These are phyloP conservation scores for Misopates orontium DNA, from an alignment of 257 asterid genomes.

Conservation along the genomic window DNA sequence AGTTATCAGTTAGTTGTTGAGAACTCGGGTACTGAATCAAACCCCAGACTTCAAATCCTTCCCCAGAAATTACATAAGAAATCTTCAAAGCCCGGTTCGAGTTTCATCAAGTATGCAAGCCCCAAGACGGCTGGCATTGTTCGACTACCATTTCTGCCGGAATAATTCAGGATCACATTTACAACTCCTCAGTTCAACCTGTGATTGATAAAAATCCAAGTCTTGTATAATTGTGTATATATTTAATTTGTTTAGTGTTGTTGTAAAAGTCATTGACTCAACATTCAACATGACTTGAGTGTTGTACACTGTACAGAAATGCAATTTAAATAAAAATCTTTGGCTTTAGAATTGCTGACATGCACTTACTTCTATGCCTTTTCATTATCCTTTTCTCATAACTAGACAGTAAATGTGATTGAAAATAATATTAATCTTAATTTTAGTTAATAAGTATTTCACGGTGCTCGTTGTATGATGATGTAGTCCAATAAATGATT, in stretches of 20 bases:
- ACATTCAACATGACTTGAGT: conserved; percentile 17
- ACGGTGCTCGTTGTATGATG: too few relatives aligned
- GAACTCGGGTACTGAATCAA: conserved; percentile 81
- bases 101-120: conserved; percentile 26
- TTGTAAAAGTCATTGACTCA: conserved; percentile 25
- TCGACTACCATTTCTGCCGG: conserved; percentile 71
- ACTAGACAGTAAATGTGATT: too few relatives aligned
- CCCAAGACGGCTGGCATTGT: conserved; percentile 33
- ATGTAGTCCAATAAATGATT: too few relatives aligned
- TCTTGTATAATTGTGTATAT: conserved; percentile 47
- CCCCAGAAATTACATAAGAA: conserved; percentile 61
- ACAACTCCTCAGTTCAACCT: conserved; percentile 25
- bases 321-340: conserved; percentile 13
- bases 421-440: too few relatives aligned
- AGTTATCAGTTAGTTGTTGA: conserved; percentile 85
- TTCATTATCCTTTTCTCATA: too few relatives aligned
- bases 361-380: not conserved
- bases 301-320: conserved; percentile 34
- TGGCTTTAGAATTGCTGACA: not conserved
- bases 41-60: conserved; percentile 89
- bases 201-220: conserved; percentile 39
- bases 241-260: conserved; percentile 20
- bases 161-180: conserved; percentile 33
- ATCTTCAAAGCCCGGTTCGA: conserved; percentile 39
- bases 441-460: too few relatives aligned